A percentile compares a stretch with the other conserved stretches of the same genome.
Conservation (phyloP, 163 green algal species). For the Prototheca stagnorum region DNA sequence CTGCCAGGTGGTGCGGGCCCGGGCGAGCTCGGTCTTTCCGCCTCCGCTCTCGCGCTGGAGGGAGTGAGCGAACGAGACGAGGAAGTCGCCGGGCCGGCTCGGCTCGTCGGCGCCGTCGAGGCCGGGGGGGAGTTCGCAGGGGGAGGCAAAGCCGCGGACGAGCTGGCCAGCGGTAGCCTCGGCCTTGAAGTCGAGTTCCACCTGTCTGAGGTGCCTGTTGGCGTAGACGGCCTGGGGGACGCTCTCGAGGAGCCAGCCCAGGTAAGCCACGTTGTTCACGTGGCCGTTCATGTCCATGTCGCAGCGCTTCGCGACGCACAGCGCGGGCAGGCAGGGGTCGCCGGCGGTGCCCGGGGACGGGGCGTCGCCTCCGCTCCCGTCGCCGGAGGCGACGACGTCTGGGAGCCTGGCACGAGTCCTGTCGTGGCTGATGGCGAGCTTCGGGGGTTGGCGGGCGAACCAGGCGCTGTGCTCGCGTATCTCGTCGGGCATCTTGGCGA, state of each 20-base stretch:
- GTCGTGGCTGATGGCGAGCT: slow-evolving; percentile 24
- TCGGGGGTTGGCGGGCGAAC: slow-evolving; percentile 27
- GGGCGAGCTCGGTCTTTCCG: slow-evolving; percentile 39
- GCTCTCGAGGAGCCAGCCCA: slow-evolving; percentile 77
- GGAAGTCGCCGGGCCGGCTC: not conserved
- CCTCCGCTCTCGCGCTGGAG: slow-evolving; percentile 29
- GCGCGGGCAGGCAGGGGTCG: no score
- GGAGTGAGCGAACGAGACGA: slow-evolving; percentile 29
- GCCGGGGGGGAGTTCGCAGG: slow-evolving; percentile 11
- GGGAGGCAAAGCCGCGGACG: slow-evolving; percentile 33
- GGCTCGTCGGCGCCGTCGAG: slow-evolving; percentile 9
- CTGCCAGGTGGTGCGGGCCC: slow-evolving; percentile 38
- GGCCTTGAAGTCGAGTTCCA: slow-evolving; percentile 81
- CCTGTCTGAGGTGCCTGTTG: slow-evolving; percentile 40
- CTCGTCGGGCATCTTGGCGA: slow-evolving; percentile 59
- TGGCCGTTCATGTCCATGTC: slow-evolving; percentile 98
- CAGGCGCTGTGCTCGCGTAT: slow-evolving; percentile 30
- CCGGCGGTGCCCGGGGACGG: slow-evolving; percentile 1
- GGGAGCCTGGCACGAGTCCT: slow-evolving; percentile 51
- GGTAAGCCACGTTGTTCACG: slow-evolving; percentile 95
- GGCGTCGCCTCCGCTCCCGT: not conserved
- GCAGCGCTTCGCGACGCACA: slow-evolving; percentile 53
- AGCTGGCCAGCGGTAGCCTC: slow-evolving; percentile 61
- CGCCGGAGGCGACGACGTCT: slow-evolving; percentile 21
- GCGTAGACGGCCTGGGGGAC: slow-evolving; percentile 49